Evolutionary conservation across 176 grass and related monocot genomes (phyloP).

Genomic region (Guadua angustifolia): DNA sequence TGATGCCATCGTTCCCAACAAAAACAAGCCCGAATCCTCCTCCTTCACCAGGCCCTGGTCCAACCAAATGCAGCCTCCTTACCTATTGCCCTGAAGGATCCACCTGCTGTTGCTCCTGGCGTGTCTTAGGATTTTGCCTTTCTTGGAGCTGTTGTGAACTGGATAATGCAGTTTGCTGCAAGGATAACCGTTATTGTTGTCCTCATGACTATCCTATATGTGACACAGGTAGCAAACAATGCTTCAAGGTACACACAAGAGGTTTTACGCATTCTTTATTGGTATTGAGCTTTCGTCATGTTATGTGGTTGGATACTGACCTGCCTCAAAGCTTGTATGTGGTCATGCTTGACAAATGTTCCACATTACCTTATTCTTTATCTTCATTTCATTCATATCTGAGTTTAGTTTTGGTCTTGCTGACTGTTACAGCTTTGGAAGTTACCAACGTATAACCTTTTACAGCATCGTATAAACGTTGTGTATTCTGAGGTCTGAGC

Average conservation of each 20-base stretch:
- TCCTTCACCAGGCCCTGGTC: constrained; percentile 77
- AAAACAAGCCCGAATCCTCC: constrained; percentile 85
- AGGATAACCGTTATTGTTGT: constrained; percentile 74
- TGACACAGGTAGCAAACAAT: constrained; percentile 51
- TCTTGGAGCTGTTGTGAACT: constrained; percentile 90
- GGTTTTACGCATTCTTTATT: background rate
- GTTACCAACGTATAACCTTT: background rate
- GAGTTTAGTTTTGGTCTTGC: background rate
- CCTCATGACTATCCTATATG: constrained; percentile 80
- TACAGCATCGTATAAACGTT: background rate
- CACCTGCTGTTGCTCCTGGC: constrained; percentile 87
- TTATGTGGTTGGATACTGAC: background rate
- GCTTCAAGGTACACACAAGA: constrained; percentile 54
- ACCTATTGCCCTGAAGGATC: constrained; percentile 80
- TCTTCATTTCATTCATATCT: background rate
- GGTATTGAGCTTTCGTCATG: background rate
- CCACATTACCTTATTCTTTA: background rate
- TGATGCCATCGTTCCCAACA: constrained; percentile 83
- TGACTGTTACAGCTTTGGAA: background rate
- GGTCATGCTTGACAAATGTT: background rate
- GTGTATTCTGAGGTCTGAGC: background rate
- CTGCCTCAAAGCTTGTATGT: background rate
- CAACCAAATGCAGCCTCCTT: constrained; percentile 78
- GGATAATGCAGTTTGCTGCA: constrained; percentile 84
- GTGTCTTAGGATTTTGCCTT: constrained; percentile 70